These are phyloP conservation scores for Candida maesae DNA, from an alignment of 805 yeast genomes.

Conservation along the genomic window DNA sequence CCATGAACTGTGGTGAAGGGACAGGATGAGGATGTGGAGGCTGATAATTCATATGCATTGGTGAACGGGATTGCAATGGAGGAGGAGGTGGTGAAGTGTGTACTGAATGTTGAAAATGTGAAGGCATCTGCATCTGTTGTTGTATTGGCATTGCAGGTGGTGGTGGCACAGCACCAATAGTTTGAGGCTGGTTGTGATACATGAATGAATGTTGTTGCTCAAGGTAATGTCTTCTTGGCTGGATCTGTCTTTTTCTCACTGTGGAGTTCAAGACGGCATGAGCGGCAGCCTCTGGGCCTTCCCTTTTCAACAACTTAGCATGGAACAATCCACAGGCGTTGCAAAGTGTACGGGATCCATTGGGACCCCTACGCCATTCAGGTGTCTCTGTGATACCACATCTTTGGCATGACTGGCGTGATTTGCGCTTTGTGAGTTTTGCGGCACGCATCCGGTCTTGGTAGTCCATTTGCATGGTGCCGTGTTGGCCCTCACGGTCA, in stretches of 20 bases:
- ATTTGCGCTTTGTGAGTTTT: constrained; percentile 2
- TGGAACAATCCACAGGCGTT: constrained; percentile 81
- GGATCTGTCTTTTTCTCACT: constrained; percentile 3
- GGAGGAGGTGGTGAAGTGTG: too few species aligned
- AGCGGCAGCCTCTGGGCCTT: constrained; percentile 29
- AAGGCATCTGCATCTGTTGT: too few species aligned
- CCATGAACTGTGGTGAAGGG: too few species aligned
- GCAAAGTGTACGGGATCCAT: constrained; percentile 70
- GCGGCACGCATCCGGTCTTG: not conserved
- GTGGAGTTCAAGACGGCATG: constrained; percentile 17
- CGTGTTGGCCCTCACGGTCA: too few species aligned
- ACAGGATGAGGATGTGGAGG: too few species aligned
- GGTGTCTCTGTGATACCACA: constrained; percentile 64
- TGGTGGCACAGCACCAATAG: too few species aligned
- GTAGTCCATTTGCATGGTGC: too few species aligned
- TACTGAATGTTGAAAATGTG: too few species aligned
- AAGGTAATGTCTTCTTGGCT: not conserved
- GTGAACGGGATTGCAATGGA: too few species aligned
- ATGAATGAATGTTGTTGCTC: not conserved
- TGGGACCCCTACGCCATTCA: constrained; percentile 83
- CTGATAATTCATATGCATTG: too few species aligned
- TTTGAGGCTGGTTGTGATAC: too few species aligned
- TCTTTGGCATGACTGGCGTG: constrained; percentile 34
- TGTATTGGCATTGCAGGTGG: too few species aligned
- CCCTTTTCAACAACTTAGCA: constrained; percentile 56